Conservation (phyloP, 768 basidiomycete species). For the Leccinum uliginosum region DNA sequence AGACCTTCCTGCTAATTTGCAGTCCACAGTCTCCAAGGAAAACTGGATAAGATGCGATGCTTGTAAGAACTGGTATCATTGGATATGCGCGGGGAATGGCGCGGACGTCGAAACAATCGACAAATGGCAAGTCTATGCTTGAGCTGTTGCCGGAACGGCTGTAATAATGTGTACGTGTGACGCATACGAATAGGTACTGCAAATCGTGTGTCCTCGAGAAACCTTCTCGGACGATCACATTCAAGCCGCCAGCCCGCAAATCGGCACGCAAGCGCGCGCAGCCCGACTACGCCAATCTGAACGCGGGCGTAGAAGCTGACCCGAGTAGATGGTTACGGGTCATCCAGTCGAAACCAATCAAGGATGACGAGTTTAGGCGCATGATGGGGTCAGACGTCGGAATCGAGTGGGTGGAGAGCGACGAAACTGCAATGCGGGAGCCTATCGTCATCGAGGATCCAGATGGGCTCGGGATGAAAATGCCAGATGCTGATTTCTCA, state of each 20-base stretch:
- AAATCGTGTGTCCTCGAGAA: conserved; percentile 56
- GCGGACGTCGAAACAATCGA: conserved; percentile 64
- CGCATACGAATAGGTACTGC: conserved; percentile 58
- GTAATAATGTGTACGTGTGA: conserved; percentile 14
- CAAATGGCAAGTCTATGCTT: conserved; percentile 57
- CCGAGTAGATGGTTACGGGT: conserved; percentile 60
- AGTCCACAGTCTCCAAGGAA: conserved; percentile 51
- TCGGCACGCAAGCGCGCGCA: conserved; percentile 70
- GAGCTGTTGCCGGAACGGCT: conserved; percentile 10
- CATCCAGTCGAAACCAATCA: conserved; percentile 63
- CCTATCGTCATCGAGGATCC: conserved; percentile 77
- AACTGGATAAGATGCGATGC: conserved; percentile 81
- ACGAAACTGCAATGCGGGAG: conserved; percentile 71
- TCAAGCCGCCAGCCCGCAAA: conserved; percentile 77
- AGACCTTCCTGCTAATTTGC: conserved; percentile 25
- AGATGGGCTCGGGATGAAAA: conserved; percentile 85
- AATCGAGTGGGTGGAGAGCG: conserved; percentile 68
- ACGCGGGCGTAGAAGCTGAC: conserved; percentile 61
- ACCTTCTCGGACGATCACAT: conserved; percentile 59
- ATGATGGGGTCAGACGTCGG: conserved; percentile 67
- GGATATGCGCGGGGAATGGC: conserved; percentile 70
- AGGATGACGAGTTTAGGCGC: conserved; percentile 57
- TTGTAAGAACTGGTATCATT: conserved; percentile 82
- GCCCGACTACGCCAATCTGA: conserved; percentile 76
- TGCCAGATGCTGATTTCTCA: conserved; percentile 69